A percentile compares a stretch with the other conserved stretches of the same genome.
Conservation (phyloP, 176 grass and related monocot genomes). For the Chloris gayana region DNA sequence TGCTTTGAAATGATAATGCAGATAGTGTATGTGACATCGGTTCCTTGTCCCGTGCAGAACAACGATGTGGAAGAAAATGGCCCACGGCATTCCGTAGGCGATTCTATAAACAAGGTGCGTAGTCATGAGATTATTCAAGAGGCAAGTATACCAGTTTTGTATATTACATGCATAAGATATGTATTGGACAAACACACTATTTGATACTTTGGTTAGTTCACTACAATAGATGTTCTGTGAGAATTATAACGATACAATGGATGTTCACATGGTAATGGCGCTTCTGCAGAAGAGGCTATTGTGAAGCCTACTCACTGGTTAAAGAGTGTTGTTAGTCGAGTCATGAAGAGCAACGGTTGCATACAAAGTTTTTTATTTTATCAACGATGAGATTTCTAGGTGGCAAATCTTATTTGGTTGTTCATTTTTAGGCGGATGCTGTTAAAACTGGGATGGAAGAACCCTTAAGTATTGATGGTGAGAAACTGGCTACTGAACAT, state of each 20-base stretch:
- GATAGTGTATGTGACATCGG: not conserved
- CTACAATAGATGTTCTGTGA: not conserved
- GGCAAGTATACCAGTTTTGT: not conserved
- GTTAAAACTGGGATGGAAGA: not conserved
- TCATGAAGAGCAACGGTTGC: not conserved
- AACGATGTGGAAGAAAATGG: not conserved
- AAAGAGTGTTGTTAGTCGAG: not conserved
- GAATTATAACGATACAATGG: not conserved
- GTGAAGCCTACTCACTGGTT: not conserved
- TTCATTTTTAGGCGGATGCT: slow-evolving; percentile 21
- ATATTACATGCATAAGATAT: not conserved
- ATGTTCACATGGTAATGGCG: not conserved
- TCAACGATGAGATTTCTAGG: not conserved
- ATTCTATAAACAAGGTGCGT: not conserved
- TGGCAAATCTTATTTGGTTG: not conserved
- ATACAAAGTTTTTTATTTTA: not conserved
- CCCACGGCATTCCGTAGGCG: not conserved
- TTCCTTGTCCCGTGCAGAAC: not conserved
- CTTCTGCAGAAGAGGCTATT: not conserved
- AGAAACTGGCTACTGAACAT: not conserved
- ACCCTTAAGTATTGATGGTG: not conserved
- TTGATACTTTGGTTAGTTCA: not conserved
- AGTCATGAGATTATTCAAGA: not conserved
- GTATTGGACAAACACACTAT: not conserved
- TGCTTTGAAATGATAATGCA: not conserved